Conservation (phyloP, 768 basidiomycete genomes). For the Mycena capillaripes region DNA sequence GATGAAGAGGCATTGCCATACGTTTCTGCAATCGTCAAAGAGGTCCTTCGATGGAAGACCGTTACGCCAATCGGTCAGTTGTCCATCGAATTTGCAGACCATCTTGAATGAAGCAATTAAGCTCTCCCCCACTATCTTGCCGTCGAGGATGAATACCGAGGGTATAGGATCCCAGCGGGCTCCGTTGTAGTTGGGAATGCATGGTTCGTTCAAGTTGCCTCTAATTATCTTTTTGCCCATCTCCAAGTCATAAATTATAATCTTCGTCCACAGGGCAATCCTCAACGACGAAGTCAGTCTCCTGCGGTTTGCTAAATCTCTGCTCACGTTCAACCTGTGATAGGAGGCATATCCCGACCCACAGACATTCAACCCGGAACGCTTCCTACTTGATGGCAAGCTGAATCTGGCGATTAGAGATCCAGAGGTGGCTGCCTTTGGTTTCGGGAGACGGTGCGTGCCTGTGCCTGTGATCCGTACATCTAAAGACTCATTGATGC, state of each 20-base stretch:
- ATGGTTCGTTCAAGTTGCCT: background rate
- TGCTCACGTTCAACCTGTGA: slow-evolving; percentile 15
- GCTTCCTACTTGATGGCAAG: slow-evolving; percentile 37
- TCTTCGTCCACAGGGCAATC: background rate
- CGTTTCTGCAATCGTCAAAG: background rate
- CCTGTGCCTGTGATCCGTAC: too few species aligned
- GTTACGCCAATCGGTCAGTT: background rate
- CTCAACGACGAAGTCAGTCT: background rate
- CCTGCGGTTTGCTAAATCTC: slow-evolving; percentile 33
- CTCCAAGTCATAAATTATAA: background rate
- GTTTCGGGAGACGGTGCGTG: slow-evolving; percentile 22
- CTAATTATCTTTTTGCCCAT: background rate
- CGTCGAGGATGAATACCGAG: background rate
- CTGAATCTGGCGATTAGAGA: background rate
- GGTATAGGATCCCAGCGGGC: background rate
- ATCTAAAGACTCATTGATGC: too few species aligned
- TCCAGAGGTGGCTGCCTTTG: slow-evolving; percentile 17
- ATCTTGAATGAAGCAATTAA: background rate
- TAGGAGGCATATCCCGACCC: slow-evolving; percentile 45
- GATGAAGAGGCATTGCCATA: background rate
- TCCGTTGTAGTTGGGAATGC: background rate
- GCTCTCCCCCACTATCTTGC: background rate
- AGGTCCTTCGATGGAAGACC: background rate
- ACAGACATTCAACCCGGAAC: slow-evolving; percentile 46
- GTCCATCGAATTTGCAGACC: background rate